Base-by-base conservation (phyloP, 202 grass and related monocot species). In the Setaria italica region DNA sequence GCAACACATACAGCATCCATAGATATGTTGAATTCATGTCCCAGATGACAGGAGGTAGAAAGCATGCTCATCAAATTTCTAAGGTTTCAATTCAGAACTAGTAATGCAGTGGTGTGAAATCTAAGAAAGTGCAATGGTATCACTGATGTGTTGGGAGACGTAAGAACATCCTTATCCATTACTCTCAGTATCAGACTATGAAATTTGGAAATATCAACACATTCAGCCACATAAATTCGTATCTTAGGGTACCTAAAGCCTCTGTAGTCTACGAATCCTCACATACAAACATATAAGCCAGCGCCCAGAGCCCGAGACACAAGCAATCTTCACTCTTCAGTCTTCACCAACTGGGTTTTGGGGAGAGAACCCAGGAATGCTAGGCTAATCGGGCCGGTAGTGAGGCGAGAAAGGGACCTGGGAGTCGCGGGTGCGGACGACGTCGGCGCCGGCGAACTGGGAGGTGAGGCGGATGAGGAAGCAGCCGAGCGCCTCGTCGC, bases 401-500 rank as follows among this genome's bases (percentile, higher is more conserved):
- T 0, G 11, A 55, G 34, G 58, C 4, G 46, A 49, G 47, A 9
- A 5, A 48, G 17, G 25, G 45, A 96, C 97, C 93, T 99, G 86
- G 9, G 92, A 45, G 47, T 99, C 92, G 54, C 93, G 89, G 20
- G 97, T 96, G 51, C 97, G 87, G 56, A 99, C 82, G 71, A 99
- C 85, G 74, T 96, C 90, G 57, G 96, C 93, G 47, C 93, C 82
- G 29, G 88, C 35, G 84, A 99, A 99, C 79, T 96, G 90, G 67
- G 74, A 87, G 62, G 96, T 99, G 79, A 95, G 91, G 88, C 96
- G 91, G 82, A 96, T 95, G 84, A 95, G 87, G 87, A 91, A 94
- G 82, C 96, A 99, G 15, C 93, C 93, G 56, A 96, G 93, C 30
- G 91, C 93, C 88, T 99, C 96, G 30, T 99, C 96, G 84, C 96